phyloP scores from a whole-genome alignment of 768 basidiomycete genomes.

The Naganishia onofrii region DNA sequence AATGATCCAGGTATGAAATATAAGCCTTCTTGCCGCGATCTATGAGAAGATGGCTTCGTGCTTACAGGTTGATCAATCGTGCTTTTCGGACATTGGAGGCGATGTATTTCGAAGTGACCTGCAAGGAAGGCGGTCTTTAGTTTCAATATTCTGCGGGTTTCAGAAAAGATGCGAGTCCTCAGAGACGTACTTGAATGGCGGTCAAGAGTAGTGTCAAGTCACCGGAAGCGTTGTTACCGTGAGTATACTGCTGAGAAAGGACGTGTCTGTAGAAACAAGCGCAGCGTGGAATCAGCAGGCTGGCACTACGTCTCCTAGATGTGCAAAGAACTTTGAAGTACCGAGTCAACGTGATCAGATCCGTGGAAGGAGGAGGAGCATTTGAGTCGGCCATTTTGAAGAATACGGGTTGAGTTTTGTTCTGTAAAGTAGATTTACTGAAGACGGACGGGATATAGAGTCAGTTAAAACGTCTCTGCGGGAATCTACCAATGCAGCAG shows the following conservation, averaged over 20 bases:
- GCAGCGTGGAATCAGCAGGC: neutral
- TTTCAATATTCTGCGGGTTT: too few species aligned
- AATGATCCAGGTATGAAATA: too few species aligned
- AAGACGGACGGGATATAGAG: neutral
- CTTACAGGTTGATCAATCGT: conserved; percentile 92
- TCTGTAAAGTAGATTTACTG: neutral
- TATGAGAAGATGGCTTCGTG: conserved; percentile 33
- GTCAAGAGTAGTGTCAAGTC: conserved; percentile 91
- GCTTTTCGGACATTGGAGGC: conserved; percentile 97
- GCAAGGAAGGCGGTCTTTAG: too few species aligned
- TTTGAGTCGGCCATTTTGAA: conserved; percentile 55
- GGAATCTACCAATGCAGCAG: neutral
- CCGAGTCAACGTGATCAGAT: conserved; percentile 91
- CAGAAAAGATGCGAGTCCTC: too few species aligned
- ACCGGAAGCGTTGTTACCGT: conserved; percentile 80
- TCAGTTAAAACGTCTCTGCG: neutral
- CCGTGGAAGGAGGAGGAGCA: conserved; percentile 68
- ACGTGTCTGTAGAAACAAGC: conserved; percentile 64
- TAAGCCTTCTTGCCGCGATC: too few species aligned
- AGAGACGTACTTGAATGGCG: conserved; percentile 83
- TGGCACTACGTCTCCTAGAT: neutral
- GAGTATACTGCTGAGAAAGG: conserved; percentile 74
- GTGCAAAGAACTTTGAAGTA: conserved; percentile 52
- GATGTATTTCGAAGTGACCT: conserved; percentile 67
- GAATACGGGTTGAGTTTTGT: neutral